A percentile compares a stretch with the other conserved stretches of the same genome.
Evolutionary conservation across 352 stramenopile species (phyloP).

Genomic region (Phytophthora foliorum): DNA sequence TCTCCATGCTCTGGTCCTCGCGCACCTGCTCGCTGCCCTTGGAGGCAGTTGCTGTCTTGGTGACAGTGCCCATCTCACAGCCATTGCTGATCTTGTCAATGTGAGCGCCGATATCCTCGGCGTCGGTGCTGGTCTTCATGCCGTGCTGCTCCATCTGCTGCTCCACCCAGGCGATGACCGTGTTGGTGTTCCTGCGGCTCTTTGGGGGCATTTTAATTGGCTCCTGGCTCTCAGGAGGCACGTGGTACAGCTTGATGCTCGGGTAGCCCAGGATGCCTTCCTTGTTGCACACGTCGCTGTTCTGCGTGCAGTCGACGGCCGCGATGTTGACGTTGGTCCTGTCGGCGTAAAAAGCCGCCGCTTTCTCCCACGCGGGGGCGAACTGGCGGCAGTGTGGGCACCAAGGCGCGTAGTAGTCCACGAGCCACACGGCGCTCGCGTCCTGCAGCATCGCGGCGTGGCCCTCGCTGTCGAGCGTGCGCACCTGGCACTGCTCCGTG

Average conservation of each 20-base stretch:
- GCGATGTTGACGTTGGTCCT: slow-evolving; percentile 64
- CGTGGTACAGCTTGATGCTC: slow-evolving; percentile 76
- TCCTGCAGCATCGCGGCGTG: slow-evolving; percentile 55
- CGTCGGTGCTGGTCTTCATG: slow-evolving; percentile 57
- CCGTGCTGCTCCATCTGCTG: slow-evolving; percentile 53
- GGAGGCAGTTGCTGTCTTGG: slow-evolving; percentile 15
- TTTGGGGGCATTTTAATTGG: slow-evolving; percentile 49
- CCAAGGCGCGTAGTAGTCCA: slow-evolving; percentile 88
- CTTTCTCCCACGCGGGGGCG: slow-evolving; percentile 74
- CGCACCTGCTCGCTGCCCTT: slow-evolving; percentile 29
- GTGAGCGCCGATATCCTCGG: slow-evolving; percentile 62
- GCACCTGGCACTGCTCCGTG: slow-evolving; percentile 64
- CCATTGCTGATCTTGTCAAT: slow-evolving; percentile 61
- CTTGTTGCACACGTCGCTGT: slow-evolving; percentile 60
- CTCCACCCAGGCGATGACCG: slow-evolving; percentile 79
- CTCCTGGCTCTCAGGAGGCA: slow-evolving; percentile 43
- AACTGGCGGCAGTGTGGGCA: slow-evolving; percentile 84
- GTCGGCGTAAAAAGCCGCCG: slow-evolving; percentile 72
- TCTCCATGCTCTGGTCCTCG: slow-evolving; percentile 48
- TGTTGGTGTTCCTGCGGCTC: slow-evolving; percentile 56
- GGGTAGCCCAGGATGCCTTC: slow-evolving; percentile 78
- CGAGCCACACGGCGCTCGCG: slow-evolving; percentile 66
- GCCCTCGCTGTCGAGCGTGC: slow-evolving; percentile 40
- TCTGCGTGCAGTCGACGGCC: slow-evolving; percentile 79
- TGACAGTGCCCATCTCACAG: slow-evolving; percentile 42